These are phyloP conservation scores for Boletus barrowsii DNA, from an alignment of 768 basidiomycete species.

Conservation along the genomic window DNA sequence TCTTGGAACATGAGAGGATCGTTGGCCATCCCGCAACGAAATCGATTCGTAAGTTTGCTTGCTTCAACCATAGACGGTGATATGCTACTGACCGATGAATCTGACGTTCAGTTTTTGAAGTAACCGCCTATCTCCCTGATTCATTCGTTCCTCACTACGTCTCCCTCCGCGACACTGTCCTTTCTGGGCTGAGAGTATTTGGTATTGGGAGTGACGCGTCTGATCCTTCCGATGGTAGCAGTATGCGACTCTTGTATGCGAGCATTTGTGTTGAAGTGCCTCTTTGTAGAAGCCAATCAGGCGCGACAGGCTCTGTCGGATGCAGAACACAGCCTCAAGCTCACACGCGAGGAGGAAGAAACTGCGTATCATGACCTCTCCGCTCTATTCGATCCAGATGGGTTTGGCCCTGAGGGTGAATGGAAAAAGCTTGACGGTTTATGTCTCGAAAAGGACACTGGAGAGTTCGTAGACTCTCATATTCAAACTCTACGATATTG, in stretches of 20 bases:
- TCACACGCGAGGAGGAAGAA: slow-evolving; percentile 49
- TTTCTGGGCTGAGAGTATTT: slow-evolving; percentile 60
- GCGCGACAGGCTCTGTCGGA: slow-evolving; percentile 61
- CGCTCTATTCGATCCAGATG: slow-evolving; percentile 61
- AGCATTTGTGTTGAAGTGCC: background rate
- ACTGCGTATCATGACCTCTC: slow-evolving; percentile 54
- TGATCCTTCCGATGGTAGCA: slow-evolving; percentile 42
- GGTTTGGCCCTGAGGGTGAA: slow-evolving; percentile 80
- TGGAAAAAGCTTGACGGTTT: slow-evolving; percentile 92
- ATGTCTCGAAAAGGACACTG: slow-evolving; percentile 78
- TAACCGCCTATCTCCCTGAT: slow-evolving; percentile 85
- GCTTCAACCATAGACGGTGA: background rate
- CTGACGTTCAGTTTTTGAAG: slow-evolving; percentile 62
- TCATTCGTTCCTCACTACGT: slow-evolving; percentile 71
- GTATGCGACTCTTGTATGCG: background rate
- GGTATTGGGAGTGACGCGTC: slow-evolving; percentile 50
- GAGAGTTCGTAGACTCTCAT: slow-evolving; percentile 69
- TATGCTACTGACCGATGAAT: background rate
- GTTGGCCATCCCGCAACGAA: slow-evolving; percentile 46
- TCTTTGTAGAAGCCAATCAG: slow-evolving; percentile 49
- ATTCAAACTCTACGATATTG: background rate
- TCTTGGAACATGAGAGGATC: slow-evolving; percentile 76
- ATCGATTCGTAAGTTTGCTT: slow-evolving; percentile 51
- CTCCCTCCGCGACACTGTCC: slow-evolving; percentile 53
- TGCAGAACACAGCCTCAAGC: slow-evolving; percentile 58